Evolutionary conservation across 495 filamentous ascomycete species (phyloP), one percentile per base, ranked within the genome.

Genomic region (Amphirosellinia nigrospora): DNA sequence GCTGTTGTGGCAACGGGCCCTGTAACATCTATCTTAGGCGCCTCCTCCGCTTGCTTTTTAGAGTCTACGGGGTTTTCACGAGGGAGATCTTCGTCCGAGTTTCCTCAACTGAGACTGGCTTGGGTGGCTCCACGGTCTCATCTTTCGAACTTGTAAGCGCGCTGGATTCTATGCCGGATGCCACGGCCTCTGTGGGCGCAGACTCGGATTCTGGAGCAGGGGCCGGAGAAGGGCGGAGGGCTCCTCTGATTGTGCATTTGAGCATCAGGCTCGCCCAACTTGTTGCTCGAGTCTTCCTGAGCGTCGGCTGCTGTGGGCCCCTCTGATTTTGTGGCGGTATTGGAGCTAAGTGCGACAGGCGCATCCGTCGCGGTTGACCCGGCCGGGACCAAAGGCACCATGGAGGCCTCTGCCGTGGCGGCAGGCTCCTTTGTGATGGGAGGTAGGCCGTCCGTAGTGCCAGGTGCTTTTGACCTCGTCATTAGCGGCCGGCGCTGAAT

Each of bases 31-130:
- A 56, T 56, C 38, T 65, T 71, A 5, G 52, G 13, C 30, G 45
- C 43, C 34, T 26, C 53, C 2, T 66, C 69, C 59, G 34, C 36
- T 30, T 61, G 13, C 52, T 61, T 56, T 21, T 52, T 5, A 5
- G 68, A 46, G 41, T 76, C 52, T 34, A 58, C 34, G 32, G 52
- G 68, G 11, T 72, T 70, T 15, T 32, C 41, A 11, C 23, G 38
- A 9, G 74, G 60, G 45, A 67, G 45, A 60, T 76, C 74, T 56
- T 72, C 70, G 23, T 76, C 74, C 30, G 66, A 21, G 69, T 56
- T 50, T 78, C 71, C 67, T 78, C 74, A 50, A 76, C 50, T 16
- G 74, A 58, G 15, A 70, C 74, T 4, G 76, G 72, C 21, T 76
- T 74, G 16, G 72, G 70, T 9, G 70, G 67, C 45, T 74, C 67